These are phyloP conservation scores for Scenedesmus sp. DNA, from an alignment of 163 green algal genomes.

Conservation along the genomic window DNA sequence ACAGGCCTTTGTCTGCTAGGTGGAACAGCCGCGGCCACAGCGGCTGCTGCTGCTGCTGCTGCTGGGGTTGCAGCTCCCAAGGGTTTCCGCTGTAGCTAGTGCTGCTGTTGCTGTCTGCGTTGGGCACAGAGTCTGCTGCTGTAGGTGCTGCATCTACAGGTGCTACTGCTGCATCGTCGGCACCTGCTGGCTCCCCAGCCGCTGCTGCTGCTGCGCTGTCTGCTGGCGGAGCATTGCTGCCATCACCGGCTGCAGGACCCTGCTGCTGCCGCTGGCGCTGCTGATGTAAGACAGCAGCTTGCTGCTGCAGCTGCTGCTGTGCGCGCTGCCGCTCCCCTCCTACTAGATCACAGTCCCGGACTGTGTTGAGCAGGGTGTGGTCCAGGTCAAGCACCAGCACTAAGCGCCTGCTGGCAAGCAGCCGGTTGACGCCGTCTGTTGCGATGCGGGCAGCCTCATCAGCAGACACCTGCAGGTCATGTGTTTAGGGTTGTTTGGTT, in stretches of 20 bases:
- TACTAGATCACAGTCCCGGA: constrained; percentile 60
- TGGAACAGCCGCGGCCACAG: constrained; percentile 34
- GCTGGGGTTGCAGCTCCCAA: background rate
- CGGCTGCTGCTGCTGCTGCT: background rate
- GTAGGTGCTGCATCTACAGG: background rate
- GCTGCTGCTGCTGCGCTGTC: background rate
- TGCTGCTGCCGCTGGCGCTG: constrained; percentile 36
- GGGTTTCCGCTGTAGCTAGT: background rate
- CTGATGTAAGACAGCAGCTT: background rate
- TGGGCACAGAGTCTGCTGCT: background rate
- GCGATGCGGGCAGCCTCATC: constrained; percentile 48
- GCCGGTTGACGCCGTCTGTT: background rate
- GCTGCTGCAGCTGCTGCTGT: constrained; percentile 8
- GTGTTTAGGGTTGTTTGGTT: background rate
- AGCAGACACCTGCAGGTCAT: constrained; percentile 28
- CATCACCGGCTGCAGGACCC: background rate
- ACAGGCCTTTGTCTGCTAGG: constrained; percentile 73
- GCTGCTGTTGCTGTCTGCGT: background rate
- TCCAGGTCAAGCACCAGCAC: constrained; percentile 97
- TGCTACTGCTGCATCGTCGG: background rate
- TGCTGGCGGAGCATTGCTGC: background rate
- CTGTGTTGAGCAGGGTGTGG: constrained; percentile 97
- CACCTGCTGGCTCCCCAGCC: background rate
- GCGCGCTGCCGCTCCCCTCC: constrained; percentile 32
- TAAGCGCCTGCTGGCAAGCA: constrained; percentile 73